phyloP scores from a whole-genome alignment of 441 rosid species.

The Arabidopsis hybrid region DNA sequence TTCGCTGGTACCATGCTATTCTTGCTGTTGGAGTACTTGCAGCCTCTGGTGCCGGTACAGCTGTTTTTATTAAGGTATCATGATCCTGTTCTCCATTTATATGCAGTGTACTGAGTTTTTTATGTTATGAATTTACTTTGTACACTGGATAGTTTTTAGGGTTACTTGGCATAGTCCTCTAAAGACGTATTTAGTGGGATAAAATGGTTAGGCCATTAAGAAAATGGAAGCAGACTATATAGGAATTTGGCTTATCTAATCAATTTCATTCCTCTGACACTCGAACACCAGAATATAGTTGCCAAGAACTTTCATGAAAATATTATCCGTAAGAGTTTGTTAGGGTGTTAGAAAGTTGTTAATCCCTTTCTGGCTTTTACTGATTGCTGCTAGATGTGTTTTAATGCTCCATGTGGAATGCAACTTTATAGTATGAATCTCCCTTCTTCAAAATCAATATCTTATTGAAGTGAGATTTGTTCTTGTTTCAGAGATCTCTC shows the following conservation, averaged over 20 bases:
- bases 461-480: conserved; percentile 23
- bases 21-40: conserved; percentile 80
- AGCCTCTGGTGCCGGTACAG: conserved; percentile 89
- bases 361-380: not conserved
- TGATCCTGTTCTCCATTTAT: conserved; percentile 11
- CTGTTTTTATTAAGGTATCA: conserved; percentile 73
- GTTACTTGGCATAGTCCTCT: too few relatives aligned
- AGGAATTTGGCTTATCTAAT: conserved; percentile 11
- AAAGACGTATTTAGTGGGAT: not conserved
- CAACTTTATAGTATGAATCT: not conserved
- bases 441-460: conserved; percentile 14
- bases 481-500: conserved; percentile 66
- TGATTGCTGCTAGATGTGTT: conserved; percentile 21
- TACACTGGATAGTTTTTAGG: not conserved
- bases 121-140: not conserved
- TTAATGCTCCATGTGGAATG: conserved; percentile 11
- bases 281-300: not conserved
- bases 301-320: not conserved
- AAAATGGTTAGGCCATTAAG: not conserved
- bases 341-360: conserved; percentile 3
- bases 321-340: not conserved
- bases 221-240: not conserved
- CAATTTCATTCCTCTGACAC: not conserved
- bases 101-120: not conserved
- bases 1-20: conserved; percentile 89